phyloP scores from a whole-genome alignment of 2,329 filamentous ascomycete genomes.

The Colletotrichum sansevieriae region DNA sequence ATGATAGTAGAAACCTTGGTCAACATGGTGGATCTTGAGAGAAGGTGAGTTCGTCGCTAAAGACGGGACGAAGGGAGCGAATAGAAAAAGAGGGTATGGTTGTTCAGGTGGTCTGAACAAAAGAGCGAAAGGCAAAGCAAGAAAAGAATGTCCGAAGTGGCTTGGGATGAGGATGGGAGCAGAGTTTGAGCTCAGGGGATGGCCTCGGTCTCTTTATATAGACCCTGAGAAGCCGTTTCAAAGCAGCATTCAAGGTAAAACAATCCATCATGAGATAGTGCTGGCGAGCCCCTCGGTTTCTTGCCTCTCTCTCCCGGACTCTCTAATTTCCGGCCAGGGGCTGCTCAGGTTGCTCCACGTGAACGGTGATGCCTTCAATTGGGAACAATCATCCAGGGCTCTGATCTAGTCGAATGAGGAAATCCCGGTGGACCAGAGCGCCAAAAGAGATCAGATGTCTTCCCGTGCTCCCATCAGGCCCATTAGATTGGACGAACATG shows the following conservation, averaged over 20 bases:
- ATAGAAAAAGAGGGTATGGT: slow-evolving; percentile 1
- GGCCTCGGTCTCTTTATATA: slow-evolving; percentile 33
- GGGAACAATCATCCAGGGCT: slow-evolving; percentile 21
- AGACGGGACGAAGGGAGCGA: slow-evolving; percentile 19
- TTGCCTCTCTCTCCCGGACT: slow-evolving; percentile 1
- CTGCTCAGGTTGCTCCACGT: background rate
- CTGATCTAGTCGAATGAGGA: background rate
- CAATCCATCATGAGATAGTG: slow-evolving; percentile 30
- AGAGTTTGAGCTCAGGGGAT: background rate
- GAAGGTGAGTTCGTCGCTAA: slow-evolving; percentile 4
- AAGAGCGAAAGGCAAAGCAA: slow-evolving; percentile 8
- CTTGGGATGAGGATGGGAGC: background rate
- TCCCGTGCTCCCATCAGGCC: slow-evolving; percentile 18
- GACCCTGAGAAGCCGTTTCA: slow-evolving; percentile 34
- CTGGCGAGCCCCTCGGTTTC: background rate
- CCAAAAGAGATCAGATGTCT: slow-evolving; percentile 22
- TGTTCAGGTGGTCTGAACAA: slow-evolving; percentile 29
- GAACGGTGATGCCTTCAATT: slow-evolving; percentile 20
- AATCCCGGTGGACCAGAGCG: background rate
- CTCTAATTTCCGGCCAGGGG: slow-evolving; percentile 23
- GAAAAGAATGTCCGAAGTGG: slow-evolving; percentile 20
- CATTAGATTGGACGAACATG: slow-evolving; percentile 28
- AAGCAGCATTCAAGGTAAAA: slow-evolving; percentile 13
- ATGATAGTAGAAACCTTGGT: slow-evolving; percentile 54
- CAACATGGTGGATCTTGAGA: slow-evolving; percentile 36